phyloP scores from a whole-genome alignment of 1,284 basidiomycete genomes.

The Apiotrichum sp. region DNA sequence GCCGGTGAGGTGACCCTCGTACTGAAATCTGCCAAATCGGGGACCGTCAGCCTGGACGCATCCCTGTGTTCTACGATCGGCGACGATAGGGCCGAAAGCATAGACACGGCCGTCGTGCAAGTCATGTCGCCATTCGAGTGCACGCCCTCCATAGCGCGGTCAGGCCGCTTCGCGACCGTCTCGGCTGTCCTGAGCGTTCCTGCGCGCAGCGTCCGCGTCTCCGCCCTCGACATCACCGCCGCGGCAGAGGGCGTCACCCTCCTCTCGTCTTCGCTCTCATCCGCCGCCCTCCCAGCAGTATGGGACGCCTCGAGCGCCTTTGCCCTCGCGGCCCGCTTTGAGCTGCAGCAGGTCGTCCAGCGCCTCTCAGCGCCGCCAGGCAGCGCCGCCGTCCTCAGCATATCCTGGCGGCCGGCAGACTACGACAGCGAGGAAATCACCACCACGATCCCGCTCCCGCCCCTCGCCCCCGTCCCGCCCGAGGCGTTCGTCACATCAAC shows the following conservation, averaged over 20 bases:
- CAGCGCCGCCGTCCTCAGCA: neutral
- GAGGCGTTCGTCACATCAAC: constrained; percentile 33
- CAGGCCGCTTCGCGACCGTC: neutral
- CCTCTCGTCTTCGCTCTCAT: constrained; percentile 7
- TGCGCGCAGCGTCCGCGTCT: neutral
- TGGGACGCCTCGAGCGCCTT: constrained; percentile 18
- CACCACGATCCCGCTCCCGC: constrained; percentile 21
- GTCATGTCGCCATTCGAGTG: constrained; percentile 28
- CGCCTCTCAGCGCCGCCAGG: neutral
- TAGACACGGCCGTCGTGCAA: constrained; percentile 25
- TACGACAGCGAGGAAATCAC: neutral
- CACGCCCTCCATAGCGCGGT: constrained; percentile 9
- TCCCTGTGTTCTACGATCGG: neutral
- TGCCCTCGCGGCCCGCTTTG: constrained; percentile 22
- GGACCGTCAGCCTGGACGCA: constrained; percentile 29
- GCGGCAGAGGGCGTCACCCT: constrained; percentile 14
- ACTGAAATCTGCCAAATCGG: constrained; percentile 13
- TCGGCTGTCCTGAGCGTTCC: constrained; percentile 7
- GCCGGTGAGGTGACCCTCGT: constrained; percentile 11
- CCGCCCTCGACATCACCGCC: neutral
- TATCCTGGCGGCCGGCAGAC: constrained; percentile 12
- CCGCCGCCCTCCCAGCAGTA: neutral
- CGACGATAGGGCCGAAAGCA: constrained; percentile 12
- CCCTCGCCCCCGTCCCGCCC: constrained; percentile 17
- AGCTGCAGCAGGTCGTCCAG: neutral